Percentiles rank a stretch among this genome's conserved stretches.
Evolutionary conservation across 306 rosid species (phyloP).

Genomic region (Fagus sylvatica): DNA sequence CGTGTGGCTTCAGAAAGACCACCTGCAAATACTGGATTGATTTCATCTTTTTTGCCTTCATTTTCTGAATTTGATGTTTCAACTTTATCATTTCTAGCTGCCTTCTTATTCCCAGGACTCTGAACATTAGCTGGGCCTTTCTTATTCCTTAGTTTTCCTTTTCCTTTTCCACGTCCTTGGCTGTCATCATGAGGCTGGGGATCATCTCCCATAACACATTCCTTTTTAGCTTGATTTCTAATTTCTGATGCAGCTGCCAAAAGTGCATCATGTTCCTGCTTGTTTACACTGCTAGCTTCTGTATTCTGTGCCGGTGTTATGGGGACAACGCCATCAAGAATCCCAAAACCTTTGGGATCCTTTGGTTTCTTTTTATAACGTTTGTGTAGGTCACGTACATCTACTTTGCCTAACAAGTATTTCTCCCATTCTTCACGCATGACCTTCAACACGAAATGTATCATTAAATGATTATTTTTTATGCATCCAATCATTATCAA

Average conservation of each 20-base stretch:
- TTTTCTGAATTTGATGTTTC: slow-evolving; percentile 43
- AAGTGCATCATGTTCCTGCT: slow-evolving; percentile 84
- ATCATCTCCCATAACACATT: slow-evolving; percentile 42
- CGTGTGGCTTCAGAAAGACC: slow-evolving; percentile 34
- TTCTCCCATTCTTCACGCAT: slow-evolving; percentile 87
- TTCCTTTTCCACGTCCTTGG: slow-evolving; percentile 48
- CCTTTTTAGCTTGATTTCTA: slow-evolving; percentile 51
- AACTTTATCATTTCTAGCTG: slow-evolving; percentile 32
- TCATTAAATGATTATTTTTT: slow-evolving; percentile 13
- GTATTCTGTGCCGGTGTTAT: slow-evolving; percentile 55
- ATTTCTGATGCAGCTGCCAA: slow-evolving; percentile 78
- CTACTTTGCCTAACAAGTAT: slow-evolving; percentile 85
- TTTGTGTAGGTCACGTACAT: slow-evolving; percentile 66
- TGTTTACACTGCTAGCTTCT: slow-evolving; percentile 69
- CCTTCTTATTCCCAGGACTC: slow-evolving; percentile 41
- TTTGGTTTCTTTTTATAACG: slow-evolving; percentile 76
- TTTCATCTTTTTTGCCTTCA: slow-evolving; percentile 39
- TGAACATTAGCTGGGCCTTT: slow-evolving; percentile 34
- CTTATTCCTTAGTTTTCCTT: slow-evolving; percentile 55
- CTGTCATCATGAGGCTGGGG: slow-evolving; percentile 37
- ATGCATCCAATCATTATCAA: slow-evolving; percentile 15
- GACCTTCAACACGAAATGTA: slow-evolving; percentile 51
- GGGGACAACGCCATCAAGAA: slow-evolving; percentile 89
- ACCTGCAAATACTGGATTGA: slow-evolving; percentile 38
- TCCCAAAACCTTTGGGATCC: slow-evolving; percentile 92